Base-by-base conservation (phyloP, 805 yeast genomes). In the Dipodascopsis tothii region DNA sequence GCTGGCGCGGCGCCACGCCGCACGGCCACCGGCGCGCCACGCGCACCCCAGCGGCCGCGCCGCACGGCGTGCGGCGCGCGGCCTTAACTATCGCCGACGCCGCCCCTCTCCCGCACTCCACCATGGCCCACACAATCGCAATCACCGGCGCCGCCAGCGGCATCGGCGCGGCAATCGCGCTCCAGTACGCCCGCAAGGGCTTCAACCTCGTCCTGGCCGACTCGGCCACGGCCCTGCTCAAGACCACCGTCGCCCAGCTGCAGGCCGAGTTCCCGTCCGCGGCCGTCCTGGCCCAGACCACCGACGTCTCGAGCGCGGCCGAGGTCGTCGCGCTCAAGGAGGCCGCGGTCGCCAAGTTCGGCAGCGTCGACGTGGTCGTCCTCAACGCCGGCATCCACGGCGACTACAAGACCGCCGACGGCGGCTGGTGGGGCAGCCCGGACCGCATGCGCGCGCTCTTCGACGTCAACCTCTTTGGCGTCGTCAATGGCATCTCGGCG, bases 91-190 rank as follows among this genome's bases (percentile, higher is more conserved):
- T n/a, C n/a, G n/a, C n/a, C n/a, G n/a, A n/a, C n/a, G n/a, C n/a
- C n/a, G n/a, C n/a, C n/a, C n/a, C n/a, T n/a, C n/a, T n/a, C n/a
- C n/a, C n/a, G n/a, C n/a, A n/a, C n/a, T n/a, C n/a, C n/a, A 33
- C 9, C 9, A 48, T 48, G 52, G 43, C 52, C 16, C 53, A 53
- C 33, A 50, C 54, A n/a, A 50, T 54, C 27, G 58, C 54, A 19
- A 55, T 54, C 38, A 50, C 57, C 14, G 59, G 59, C 11, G 22
- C 45, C 5, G 59, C 58, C 14, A 43, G 53, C 18, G 59, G 59
- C 7, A 55, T 55, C 37, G 59, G 59, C 27, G 51, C 56, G 14
- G 56, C 59, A 2, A 54, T 56, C 23, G 59, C 59, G n/a, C 48
- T 49, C 35, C 46, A 46, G 35, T 56, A 56, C 50, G 57, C 59